Percentiles rank a stretch among this genome's conserved stretches.
Evolutionary conservation across 257 asterid genomes (phyloP).

Genomic region (Avicennia marina): DNA sequence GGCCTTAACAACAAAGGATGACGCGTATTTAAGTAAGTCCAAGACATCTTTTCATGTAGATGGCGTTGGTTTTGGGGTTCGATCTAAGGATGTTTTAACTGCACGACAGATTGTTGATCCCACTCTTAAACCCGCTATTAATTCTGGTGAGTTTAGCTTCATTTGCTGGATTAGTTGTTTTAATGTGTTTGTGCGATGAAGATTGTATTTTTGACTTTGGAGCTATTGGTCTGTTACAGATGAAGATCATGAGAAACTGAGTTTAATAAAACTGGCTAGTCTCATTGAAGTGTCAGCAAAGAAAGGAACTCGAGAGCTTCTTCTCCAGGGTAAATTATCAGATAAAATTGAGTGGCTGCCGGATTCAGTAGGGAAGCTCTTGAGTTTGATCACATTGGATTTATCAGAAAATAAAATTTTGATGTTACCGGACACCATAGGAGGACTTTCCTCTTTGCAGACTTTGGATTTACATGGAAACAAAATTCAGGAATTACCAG

Average conservation of each 20-base stretch:
- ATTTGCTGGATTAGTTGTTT: not conserved
- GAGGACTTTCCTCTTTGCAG: conserved; percentile 51
- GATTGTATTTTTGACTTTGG: not conserved
- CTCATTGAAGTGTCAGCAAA: conserved; percentile 64
- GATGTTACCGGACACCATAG: conserved; percentile 53
- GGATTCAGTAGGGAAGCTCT: conserved; percentile 81
- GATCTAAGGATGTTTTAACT: conserved; percentile 24
- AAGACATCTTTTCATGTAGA: conserved; percentile 36
- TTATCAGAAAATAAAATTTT: conserved; percentile 62
- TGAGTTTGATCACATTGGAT: conserved; percentile 55
- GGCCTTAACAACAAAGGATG: conserved; percentile 23
- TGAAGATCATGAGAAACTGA: conserved; percentile 54
- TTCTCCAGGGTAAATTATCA: conserved; percentile 50
- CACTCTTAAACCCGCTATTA: conserved; percentile 35
- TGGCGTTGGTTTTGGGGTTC: conserved; percentile 28
- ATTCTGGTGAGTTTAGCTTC: conserved; percentile 35
- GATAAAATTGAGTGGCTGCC: conserved; percentile 91
- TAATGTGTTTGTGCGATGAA: not conserved
- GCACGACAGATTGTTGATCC: conserved; percentile 49
- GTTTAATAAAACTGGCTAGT: conserved; percentile 70
- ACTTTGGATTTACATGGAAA: conserved; percentile 59
- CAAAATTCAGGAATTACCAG: conserved; percentile 55
- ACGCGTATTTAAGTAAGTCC: conserved; percentile 40
- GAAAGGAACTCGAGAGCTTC: conserved; percentile 60
- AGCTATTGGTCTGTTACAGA: conserved; percentile 37